phyloP scores from a whole-genome alignment of 192 early-diverging fungal genomes.

The Irineochytrium annulatum region DNA sequence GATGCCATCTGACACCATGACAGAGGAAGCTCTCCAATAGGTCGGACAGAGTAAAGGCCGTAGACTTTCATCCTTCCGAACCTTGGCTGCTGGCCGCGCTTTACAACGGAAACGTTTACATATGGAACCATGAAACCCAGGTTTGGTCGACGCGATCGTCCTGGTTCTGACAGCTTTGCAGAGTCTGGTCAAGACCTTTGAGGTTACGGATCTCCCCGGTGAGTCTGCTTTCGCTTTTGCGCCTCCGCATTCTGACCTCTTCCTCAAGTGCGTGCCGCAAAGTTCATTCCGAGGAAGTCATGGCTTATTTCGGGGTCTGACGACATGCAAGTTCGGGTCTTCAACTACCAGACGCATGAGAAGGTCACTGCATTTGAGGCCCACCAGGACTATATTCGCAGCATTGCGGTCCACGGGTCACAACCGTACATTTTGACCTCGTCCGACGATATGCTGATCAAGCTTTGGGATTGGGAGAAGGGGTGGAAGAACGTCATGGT shows the following conservation, averaged over 20 bases:
- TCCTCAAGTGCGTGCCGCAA: constrained; percentile 87
- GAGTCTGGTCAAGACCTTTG: constrained; percentile 94
- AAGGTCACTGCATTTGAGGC: constrained; percentile 94
- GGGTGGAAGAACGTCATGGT: constrained; percentile 94
- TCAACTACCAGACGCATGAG: constrained; percentile 99
- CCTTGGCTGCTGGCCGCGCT: constrained; percentile 96
- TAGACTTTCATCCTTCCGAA: constrained; percentile 98
- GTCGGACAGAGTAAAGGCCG: constrained; percentile 93
- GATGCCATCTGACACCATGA: neutral
- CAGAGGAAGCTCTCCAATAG: constrained; percentile 58
- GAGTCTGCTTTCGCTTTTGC: constrained; percentile 7
- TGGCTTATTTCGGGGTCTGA: constrained; percentile 96
- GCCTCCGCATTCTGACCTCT: neutral
- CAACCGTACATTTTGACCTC: constrained; percentile 89
- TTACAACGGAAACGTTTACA: constrained; percentile 91
- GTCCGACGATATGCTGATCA: constrained; percentile 96
- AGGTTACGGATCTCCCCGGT: constrained; percentile 90
- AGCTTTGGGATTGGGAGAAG: constrained; percentile 99
- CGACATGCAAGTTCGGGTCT: constrained; percentile 95
- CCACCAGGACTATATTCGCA: constrained; percentile 94
- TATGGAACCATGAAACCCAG: constrained; percentile 99
- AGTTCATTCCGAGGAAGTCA: constrained; percentile 95
- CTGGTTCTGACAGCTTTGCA: constrained; percentile 26
- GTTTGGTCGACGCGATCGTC: constrained; percentile 34
- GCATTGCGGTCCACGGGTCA: constrained; percentile 94